Percentiles rank a stretch among this genome's conserved stretches.
Evolutionary conservation across 768 basidiomycete genomes (phyloP).

Genomic region (Boletus subcaerulescens): DNA sequence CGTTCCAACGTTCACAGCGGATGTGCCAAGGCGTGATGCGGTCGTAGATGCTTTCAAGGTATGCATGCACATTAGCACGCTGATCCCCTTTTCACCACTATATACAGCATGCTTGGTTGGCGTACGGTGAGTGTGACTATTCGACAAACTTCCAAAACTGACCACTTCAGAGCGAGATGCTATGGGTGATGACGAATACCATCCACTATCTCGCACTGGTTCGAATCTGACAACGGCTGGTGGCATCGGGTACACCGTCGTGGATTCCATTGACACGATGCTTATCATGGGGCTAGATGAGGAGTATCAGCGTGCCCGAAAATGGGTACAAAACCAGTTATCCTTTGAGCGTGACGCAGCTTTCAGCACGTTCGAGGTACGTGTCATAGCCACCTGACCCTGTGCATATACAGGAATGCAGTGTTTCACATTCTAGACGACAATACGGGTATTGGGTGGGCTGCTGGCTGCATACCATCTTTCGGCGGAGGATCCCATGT

Average conservation of each 20-base stretch:
- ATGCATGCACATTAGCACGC: slow-evolving; percentile 18
- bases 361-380: slow-evolving; percentile 90
- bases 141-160: slow-evolving; percentile 6
- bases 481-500: slow-evolving; percentile 62
- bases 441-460: slow-evolving; percentile 89
- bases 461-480: slow-evolving; percentile 84
- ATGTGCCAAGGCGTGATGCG: slow-evolving; percentile 61
- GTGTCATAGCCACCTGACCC: slow-evolving; percentile 17
- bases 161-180: slow-evolving; percentile 70
- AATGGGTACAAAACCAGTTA: slow-evolving; percentile 71
- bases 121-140: slow-evolving; percentile 61
- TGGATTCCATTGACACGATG: slow-evolving; percentile 86
- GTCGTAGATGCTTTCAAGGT: slow-evolving; percentile 81
- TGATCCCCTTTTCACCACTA: slow-evolving; percentile 6
- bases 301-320: slow-evolving; percentile 73
- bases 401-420: not conserved
- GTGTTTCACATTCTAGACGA: slow-evolving; percentile 53
- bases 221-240: slow-evolving; percentile 76
- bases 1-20: slow-evolving; percentile 42
- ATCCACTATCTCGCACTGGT: slow-evolving; percentile 73
- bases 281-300: slow-evolving; percentile 78
- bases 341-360: slow-evolving; percentile 73
- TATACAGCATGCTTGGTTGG: slow-evolving; percentile 76
- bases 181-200: slow-evolving; percentile 91
- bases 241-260: slow-evolving; percentile 85